A percentile compares a stretch with the other conserved stretches of the same genome.
Conservation (phyloP, 371 early-diverging fungal genomes). For the Apophysomyces sp. region DNA sequence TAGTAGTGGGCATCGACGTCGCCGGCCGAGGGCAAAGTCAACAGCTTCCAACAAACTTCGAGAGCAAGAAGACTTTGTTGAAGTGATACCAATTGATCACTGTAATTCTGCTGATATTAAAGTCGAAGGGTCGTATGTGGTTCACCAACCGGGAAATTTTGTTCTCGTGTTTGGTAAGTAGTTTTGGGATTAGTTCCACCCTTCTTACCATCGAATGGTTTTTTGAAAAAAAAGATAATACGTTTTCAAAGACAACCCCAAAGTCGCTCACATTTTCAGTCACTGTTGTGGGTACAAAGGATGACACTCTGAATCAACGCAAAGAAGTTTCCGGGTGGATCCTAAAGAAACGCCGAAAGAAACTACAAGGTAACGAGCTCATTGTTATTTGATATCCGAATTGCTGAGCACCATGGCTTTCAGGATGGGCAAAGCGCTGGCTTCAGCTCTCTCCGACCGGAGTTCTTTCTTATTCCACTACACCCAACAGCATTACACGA, state of each 20-base stretch:
- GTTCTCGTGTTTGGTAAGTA: slow-evolving; percentile 44
- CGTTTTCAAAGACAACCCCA: slow-evolving; percentile 86
- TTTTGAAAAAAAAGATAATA: slow-evolving; percentile 74
- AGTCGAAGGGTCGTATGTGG: slow-evolving; percentile 30
- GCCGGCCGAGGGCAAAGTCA: slow-evolving; percentile 21
- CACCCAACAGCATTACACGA: slow-evolving; percentile 64
- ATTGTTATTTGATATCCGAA: neutral
- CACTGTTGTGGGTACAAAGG: slow-evolving; percentile 17
- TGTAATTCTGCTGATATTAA: slow-evolving; percentile 23
- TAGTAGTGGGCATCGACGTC: neutral
- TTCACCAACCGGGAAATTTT: slow-evolving; percentile 38
- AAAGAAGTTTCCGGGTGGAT: slow-evolving; percentile 66
- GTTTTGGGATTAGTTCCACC: too few relatives aligned
- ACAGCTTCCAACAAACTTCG: slow-evolving; percentile 21
- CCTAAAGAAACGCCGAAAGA: slow-evolving; percentile 59
- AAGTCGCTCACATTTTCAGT: slow-evolving; percentile 88
- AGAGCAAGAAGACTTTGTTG: slow-evolving; percentile 20
- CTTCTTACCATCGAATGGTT: too few relatives aligned
- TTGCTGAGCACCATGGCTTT: neutral
- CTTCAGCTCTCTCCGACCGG: slow-evolving; percentile 58
- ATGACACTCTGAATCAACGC: slow-evolving; percentile 13
- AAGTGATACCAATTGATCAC: slow-evolving; percentile 34
- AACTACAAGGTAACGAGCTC: slow-evolving; percentile 65
- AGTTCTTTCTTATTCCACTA: slow-evolving; percentile 61
- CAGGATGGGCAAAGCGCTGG: slow-evolving; percentile 82